Evolutionary conservation across 2,329 filamentous ascomycete species (phyloP), one percentile per base, ranked within the genome.

Genomic region (Sporothrix sp.): DNA sequence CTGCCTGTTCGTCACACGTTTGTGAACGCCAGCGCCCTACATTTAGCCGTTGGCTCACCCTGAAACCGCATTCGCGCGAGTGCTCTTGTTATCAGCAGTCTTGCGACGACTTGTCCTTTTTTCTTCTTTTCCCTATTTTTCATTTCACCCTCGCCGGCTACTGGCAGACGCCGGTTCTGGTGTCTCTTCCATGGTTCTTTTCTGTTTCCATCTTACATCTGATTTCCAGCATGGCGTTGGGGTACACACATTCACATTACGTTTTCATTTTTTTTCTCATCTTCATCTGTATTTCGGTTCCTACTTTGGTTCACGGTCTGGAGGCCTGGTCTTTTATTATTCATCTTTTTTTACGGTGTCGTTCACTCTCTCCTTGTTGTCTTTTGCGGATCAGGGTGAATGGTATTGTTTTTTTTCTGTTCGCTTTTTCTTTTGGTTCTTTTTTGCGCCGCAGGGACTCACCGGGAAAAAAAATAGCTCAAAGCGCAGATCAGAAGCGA

Each of bases 211-310:
- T 58, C 60, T 58, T n/a, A n/a, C n/a, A n/a, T n/a, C n/a, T n/a
- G n/a, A n/a, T 60, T 57, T 60, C 57, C 59, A 68, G 66, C 65
- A 67, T 59, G 65, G 66, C 63, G 66, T 61, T 62, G 58, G 66
- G 64, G 61, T 54, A 61, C 63, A 35, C 25, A 52, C 48, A 50
- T 51, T 39, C 44, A 37, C 21, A 37, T 42, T 35, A 35, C 38
- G 16, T 48, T 51, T 49, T 27, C 18, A 32, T 16, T 21, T 33
- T 39, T 20, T 52, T 16, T 18, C 36, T 35, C 46, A 20, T 25
- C 7, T 30, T 21, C 20, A 39, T n/a, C 2, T 20, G 7, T 21
- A n/a, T 18, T 3, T 23, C 10, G n/a, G 6, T 11, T 36, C 3
- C 25, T 25, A 25, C 6, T 33, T 30, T 30, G 7, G 7, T 16